Evolutionary conservation across 1,284 basidiomycete species (phyloP), one percentile per base, ranked within the genome.

Genomic region (Fistulinella cinereoalba): DNA sequence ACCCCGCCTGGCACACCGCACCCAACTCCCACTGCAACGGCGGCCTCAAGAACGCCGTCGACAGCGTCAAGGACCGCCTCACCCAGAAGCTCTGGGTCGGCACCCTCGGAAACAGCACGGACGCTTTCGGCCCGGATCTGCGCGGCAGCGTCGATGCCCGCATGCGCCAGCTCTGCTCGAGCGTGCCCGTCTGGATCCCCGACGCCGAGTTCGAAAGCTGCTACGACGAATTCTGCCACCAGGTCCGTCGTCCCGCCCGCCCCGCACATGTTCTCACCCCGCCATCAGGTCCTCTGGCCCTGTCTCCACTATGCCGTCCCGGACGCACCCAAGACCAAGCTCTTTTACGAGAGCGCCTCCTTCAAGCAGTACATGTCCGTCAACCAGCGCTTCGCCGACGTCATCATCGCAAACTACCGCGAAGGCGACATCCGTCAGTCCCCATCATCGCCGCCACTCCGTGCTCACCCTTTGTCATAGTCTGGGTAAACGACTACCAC

Each of bases 191-290:
- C 19, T 92, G 90, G 90, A 83, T 94, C 42, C 80, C 82, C 0
- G 85, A 88, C 56, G 71, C 74, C 1, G 85, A 87, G 60, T 91
- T 92, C 52, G 76, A 81, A 53, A 79, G 79, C 47, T 85, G 80
- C 61, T 94, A 94, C 57, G 88, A 92, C 62, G 84, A 88, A 56
- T 93, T 92, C 65, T 94, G 91, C 65, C 91, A 94, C 59, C 88
- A 90, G 64, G 81, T 80, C 21, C 22, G 65, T 40, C 44, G 3
- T 10, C 21, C 1, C 19, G 34, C 7, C 18, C 11, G 27, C 42
- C 0, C 42, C 16, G 8, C 27, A 21, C 29, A 6, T 6, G 0
- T 2, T 0, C 28, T 52, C 45, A 54, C 28, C 24, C 11, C 11
- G n/a, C 28, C 34, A 12, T 11, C 36, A 83, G 75, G 87, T 92